phyloP scores from a whole-genome alignment of 345 rosid species.

The Abelmoschus esculentus region DNA sequence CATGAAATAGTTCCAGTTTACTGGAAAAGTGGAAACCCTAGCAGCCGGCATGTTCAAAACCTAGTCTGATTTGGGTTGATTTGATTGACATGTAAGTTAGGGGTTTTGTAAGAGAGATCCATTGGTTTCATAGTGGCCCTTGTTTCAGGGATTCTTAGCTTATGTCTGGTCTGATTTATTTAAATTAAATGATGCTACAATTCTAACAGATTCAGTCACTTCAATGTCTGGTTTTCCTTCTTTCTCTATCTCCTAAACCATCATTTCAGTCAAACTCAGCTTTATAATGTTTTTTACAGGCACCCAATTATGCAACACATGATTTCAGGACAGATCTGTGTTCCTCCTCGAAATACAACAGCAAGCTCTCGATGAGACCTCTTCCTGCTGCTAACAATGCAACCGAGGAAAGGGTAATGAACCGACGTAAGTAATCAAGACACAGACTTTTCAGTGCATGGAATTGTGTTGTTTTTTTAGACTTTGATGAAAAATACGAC shows the following conservation, averaged over 20 bases:
- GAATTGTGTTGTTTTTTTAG: too few species aligned
- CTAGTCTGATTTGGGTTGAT: constrained; percentile 27
- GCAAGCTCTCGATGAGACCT: constrained; percentile 40
- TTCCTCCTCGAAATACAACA: constrained; percentile 56
- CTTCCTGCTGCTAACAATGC: constrained; percentile 18
- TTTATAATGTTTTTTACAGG: constrained; percentile 19
- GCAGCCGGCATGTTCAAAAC: constrained; percentile 33
- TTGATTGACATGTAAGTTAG: constrained; percentile 42
- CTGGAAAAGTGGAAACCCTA: constrained; percentile 2
- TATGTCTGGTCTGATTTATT: not conserved
- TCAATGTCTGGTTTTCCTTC: constrained; percentile 20
- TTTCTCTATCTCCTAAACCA: constrained; percentile 11
- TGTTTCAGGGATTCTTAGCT: too few species aligned
- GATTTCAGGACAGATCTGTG: constrained; percentile 49
- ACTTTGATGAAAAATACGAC: too few species aligned
- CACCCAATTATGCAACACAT: constrained; percentile 28
- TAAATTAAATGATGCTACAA: constrained; percentile 5
- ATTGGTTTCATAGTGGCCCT: not conserved
- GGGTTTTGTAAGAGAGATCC: constrained; percentile 3
- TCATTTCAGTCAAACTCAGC: constrained; percentile 15
- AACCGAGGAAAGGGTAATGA: constrained; percentile 47
- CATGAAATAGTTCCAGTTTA: not conserved
- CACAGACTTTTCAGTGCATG: too few species aligned
- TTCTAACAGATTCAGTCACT: constrained; percentile 41
- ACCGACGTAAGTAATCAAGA: constrained; percentile 53